Evolutionary conservation across 1,139 yeast genomes (phyloP).

Genomic region (Kazachstania sp.): DNA sequence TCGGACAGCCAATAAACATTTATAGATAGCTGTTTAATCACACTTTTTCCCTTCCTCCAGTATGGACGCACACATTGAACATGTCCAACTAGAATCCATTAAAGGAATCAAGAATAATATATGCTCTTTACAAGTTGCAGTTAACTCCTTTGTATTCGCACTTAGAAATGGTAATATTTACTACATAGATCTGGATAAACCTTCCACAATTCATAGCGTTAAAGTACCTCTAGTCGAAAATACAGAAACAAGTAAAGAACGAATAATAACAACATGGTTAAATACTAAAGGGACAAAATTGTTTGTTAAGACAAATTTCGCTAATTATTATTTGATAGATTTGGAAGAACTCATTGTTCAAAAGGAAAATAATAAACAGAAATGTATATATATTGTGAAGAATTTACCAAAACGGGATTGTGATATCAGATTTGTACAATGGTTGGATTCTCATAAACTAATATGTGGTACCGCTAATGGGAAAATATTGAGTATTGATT

Average conservation of each 20-base stretch:
- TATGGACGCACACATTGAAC: slow-evolving; percentile 26
- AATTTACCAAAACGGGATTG: slow-evolving; percentile 21
- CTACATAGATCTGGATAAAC: slow-evolving; percentile 25
- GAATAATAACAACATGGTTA: slow-evolving; percentile 21
- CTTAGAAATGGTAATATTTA: slow-evolving; percentile 23
- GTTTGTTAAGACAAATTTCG: slow-evolving; percentile 27
- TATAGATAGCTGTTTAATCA: too few relatives aligned
- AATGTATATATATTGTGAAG: slow-evolving; percentile 10
- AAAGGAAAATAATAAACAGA: slow-evolving; percentile 1
- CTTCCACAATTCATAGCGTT: slow-evolving; percentile 19
- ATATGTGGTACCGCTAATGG: slow-evolving; percentile 26
- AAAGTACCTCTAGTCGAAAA: slow-evolving; percentile 17
- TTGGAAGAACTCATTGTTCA: slow-evolving; percentile 8
- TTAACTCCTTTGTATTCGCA: slow-evolving; percentile 23
- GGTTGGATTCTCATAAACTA: slow-evolving; percentile 16
- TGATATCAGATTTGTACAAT: slow-evolving; percentile 19
- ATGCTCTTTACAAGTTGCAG: slow-evolving; percentile 20
- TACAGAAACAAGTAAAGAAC: slow-evolving; percentile 14
- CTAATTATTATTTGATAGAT: slow-evolving; percentile 23
- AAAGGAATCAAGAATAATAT: slow-evolving; percentile 21
- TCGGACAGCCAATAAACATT: too few relatives aligned
- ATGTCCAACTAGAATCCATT: slow-evolving; percentile 27
- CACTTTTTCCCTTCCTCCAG: too few relatives aligned
- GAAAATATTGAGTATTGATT: slow-evolving; percentile 17
- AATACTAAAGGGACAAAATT: slow-evolving; percentile 15